A percentile compares a stretch with the other conserved stretches of the same genome.
Conservation (phyloP, 2,329 filamentous ascomycete species). For the Trichoderma endophyticum region DNA sequence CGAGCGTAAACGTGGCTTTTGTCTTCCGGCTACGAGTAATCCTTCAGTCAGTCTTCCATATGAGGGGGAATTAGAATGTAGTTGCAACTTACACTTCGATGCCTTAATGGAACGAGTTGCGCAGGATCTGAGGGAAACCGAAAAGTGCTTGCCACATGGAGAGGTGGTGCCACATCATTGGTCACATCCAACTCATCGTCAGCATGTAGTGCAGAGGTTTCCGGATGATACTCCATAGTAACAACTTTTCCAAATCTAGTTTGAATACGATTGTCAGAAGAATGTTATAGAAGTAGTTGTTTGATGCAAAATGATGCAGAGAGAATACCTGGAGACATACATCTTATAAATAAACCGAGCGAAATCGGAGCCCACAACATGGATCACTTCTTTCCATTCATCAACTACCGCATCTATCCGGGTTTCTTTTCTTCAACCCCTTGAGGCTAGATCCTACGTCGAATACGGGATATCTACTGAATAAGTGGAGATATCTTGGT, state of each 20-base stretch:
- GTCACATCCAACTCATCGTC: neutral
- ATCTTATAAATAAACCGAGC: neutral
- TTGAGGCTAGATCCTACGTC: neutral
- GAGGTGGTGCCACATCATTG: conserved; percentile 66
- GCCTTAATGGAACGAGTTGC: conserved; percentile 45
- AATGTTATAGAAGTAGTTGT: no score
- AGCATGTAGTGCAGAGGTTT: neutral
- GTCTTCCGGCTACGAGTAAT: conserved; percentile 25
- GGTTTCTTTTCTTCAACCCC: neutral
- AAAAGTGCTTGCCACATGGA: conserved; percentile 91
- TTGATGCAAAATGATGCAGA: neutral
- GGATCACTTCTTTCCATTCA: neutral
- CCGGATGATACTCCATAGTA: neutral
- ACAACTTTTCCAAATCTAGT: neutral
- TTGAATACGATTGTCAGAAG: neutral
- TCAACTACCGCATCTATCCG: neutral
- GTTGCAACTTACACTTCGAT: conserved; percentile 43
- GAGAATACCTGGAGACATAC: neutral
- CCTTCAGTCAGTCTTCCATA: conserved; percentile 10
- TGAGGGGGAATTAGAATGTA: fast-evolving
- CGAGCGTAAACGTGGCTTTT: conserved; percentile 75
- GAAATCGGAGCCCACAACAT: neutral
- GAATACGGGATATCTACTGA: neutral
- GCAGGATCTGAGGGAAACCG: conserved; percentile 72
- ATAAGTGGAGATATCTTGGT: neutral